phyloP scores from a whole-genome alignment of 371 early-diverging fungal genomes.

The Rhizomucor pusillus region DNA sequence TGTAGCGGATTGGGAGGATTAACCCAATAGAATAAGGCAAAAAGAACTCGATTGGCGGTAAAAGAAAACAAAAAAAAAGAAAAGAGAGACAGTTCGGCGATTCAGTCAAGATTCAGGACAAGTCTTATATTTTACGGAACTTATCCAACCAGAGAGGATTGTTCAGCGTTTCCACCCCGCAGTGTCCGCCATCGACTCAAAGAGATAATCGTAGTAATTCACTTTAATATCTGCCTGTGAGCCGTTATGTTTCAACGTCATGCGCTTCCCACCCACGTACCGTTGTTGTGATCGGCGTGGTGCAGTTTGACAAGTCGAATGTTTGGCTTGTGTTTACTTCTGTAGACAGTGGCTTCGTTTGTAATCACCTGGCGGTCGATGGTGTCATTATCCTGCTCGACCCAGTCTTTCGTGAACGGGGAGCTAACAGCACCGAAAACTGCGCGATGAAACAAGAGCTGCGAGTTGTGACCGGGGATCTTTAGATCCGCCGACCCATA shows the following conservation, averaged over 20 bases:
- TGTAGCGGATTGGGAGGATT: not conserved
- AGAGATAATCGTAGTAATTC: conserved; percentile 38
- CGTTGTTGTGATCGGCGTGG: conserved; percentile 41
- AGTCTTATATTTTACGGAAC: conserved; percentile 7
- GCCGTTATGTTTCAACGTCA: not conserved
- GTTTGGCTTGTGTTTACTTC: conserved; percentile 4
- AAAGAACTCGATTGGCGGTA: not conserved
- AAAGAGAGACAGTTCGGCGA: not conserved
- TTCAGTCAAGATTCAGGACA: not conserved
- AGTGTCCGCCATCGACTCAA: conserved; percentile 26
- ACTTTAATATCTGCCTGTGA: conserved; percentile 13
- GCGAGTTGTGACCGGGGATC: conserved; percentile 38
- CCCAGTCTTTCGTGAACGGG: conserved; percentile 12
- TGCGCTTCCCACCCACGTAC: conserved; percentile 16
- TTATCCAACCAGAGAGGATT: conserved; percentile 8
- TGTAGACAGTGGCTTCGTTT: conserved; percentile 32
- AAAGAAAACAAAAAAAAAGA: conserved; percentile 6
- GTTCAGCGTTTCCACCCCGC: conserved; percentile 16
- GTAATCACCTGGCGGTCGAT: conserved; percentile 12
- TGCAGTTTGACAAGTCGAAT: conserved; percentile 23
- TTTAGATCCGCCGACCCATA: conserved; percentile 37
- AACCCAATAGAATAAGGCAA: not conserved
- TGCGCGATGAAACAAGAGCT: conserved; percentile 36
- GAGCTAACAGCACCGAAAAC: conserved; percentile 12
- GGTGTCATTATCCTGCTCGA: conserved; percentile 11